These are phyloP conservation scores for Aspergillus egyptiacus DNA, from an alignment of 495 filamentous ascomycete species.

Conservation along the genomic window DNA sequence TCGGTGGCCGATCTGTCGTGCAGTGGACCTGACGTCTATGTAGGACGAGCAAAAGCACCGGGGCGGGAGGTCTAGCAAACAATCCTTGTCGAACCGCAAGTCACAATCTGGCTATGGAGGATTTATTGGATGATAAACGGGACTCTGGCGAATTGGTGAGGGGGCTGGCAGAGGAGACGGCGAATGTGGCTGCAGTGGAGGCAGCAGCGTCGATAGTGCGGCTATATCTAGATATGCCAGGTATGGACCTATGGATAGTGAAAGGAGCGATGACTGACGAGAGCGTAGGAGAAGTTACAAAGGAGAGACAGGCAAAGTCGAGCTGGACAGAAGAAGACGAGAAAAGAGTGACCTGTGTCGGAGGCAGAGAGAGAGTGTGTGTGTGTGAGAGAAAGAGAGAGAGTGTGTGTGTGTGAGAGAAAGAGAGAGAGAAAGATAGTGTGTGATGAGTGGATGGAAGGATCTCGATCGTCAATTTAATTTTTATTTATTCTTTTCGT, in stretches of 20 bases:
- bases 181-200: slow-evolving; percentile 23
- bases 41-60: slow-evolving; percentile 8
- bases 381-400: neutral
- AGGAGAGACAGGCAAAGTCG: neutral
- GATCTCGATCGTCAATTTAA: slow-evolving; percentile 10
- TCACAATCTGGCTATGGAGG: neutral
- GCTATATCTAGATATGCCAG: slow-evolving; percentile 10
- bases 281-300: neutral
- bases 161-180: slow-evolving; percentile 11
- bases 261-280: neutral
- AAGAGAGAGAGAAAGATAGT: slow-evolving; percentile 2
- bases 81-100: neutral
- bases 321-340: slow-evolving; percentile 8
- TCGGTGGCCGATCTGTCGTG: slow-evolving; percentile 8
- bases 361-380: slow-evolving; percentile 6
- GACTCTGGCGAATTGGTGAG: slow-evolving; percentile 10
- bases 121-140: slow-evolving; percentile 8
- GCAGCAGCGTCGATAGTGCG: slow-evolving; percentile 9
- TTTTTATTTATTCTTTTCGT: slow-evolving; percentile 4
- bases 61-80: slow-evolving; percentile 6
- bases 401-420: slow-evolving; percentile 3
- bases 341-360: slow-evolving; percentile 3
- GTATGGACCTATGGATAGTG: slow-evolving; percentile 10
- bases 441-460: slow-evolving; percentile 7
- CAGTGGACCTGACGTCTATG: slow-evolving; percentile 16